Evolutionary conservation across 345 rosid genomes (phyloP).

Genomic region (Brassica carinata): DNA sequence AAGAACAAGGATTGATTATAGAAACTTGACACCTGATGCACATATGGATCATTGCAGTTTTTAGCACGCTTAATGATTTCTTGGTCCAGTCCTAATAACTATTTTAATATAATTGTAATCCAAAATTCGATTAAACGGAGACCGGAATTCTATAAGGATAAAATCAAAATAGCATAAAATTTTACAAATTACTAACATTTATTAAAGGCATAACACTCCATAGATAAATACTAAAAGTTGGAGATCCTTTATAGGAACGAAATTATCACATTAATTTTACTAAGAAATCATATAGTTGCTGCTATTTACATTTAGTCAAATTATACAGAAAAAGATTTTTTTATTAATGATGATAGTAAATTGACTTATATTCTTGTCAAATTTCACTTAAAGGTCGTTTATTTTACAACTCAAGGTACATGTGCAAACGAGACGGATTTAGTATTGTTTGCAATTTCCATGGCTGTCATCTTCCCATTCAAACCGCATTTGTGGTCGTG

Average conservation of each 20-base stretch:
- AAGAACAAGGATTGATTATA: slow-evolving; percentile 20
- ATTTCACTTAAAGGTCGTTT: not conserved
- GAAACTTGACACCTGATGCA: not conserved
- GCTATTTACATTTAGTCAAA: not conserved
- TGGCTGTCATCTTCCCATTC: not conserved
- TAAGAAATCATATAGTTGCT: not conserved
- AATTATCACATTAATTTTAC: not conserved
- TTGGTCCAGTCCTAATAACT: slow-evolving; percentile 15
- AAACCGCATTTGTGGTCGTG: not conserved
- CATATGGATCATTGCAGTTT: slow-evolving; percentile 16
- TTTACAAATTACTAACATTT: not conserved
- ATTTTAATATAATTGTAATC: not conserved
- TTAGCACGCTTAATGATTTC: slow-evolving; percentile 33
- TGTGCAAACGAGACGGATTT: not conserved
- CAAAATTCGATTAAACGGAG: not conserved
- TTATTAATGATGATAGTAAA: not conserved
- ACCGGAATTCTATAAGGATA: not conserved
- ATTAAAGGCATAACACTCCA: not conserved
- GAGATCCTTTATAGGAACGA: not conserved
- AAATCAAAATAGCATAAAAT: not conserved
- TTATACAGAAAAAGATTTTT: not conserved
- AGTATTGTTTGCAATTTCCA: not conserved
- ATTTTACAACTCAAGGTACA: not conserved
- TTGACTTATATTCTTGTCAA: not conserved
- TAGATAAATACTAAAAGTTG: not conserved